phyloP scores from a whole-genome alignment of 495 filamentous ascomycete genomes.

The Annulohypoxylon nitens region DNA sequence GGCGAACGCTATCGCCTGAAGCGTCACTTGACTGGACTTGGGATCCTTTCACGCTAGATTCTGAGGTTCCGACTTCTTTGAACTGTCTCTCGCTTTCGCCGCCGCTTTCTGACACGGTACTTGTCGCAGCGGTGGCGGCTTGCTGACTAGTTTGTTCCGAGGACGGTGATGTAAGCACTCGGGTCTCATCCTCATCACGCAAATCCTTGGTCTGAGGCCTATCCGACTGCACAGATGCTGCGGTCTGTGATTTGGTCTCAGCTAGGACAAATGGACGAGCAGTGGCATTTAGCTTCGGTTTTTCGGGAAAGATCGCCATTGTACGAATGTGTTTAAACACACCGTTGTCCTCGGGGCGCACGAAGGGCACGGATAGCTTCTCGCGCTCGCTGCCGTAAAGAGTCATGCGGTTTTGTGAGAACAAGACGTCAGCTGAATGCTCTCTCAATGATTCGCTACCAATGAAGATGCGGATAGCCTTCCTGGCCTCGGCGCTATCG shows the following conservation, averaged over 20 bases:
- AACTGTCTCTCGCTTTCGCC: conserved; percentile 53
- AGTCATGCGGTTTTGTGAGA: conserved; percentile 89
- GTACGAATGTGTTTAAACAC: conserved; percentile 82
- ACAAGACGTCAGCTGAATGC: conserved; percentile 90
- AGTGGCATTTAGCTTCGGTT: conserved; percentile 63
- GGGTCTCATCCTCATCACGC: conserved; percentile 38
- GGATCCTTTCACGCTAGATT: conserved; percentile 50
- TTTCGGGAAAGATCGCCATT: conserved; percentile 62
- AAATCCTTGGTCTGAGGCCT: conserved; percentile 25
- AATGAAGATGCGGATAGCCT: conserved; percentile 80
- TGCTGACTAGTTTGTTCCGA: conserved; percentile 52
- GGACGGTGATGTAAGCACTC: conserved; percentile 46
- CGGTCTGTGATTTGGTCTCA: conserved; percentile 48
- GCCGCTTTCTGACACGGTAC: conserved; percentile 58
- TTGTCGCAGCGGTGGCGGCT: conserved; percentile 47
- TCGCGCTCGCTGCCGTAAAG: conserved; percentile 88
- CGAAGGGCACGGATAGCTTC: conserved; percentile 92
- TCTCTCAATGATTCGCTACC: conserved; percentile 89
- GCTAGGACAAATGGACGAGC: conserved; percentile 62
- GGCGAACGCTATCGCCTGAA: conserved; percentile 52
- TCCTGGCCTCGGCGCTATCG: conserved; percentile 61
- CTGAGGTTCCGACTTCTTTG: conserved; percentile 43
- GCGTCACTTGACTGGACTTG: conserved; percentile 42
- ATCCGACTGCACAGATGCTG: conserved; percentile 38
- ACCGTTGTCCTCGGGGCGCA: conserved; percentile 88